Percentiles rank a stretch among this genome's conserved stretches.
phyloP scores from a whole-genome alignment of 208 protist species.

The Herpetomonas tarakana region DNA sequence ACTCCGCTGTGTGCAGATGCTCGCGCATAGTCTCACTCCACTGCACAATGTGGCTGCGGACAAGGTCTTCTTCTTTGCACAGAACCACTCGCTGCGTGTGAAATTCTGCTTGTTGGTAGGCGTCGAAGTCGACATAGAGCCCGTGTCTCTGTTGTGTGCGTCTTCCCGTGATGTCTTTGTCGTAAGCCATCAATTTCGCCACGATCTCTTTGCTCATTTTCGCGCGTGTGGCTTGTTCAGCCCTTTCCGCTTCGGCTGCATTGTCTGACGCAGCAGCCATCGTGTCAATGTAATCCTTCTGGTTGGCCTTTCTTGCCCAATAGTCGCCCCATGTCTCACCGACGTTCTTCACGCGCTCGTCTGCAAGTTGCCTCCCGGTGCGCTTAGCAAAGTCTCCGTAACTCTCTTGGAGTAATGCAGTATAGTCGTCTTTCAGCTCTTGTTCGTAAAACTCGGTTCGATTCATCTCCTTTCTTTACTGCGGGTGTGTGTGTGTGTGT shows the following conservation, averaged over 20 bases:
- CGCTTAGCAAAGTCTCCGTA: conserved; percentile 51
- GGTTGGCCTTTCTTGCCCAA: conserved; percentile 25
- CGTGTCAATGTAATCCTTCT: conserved; percentile 28
- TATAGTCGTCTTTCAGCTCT: conserved; percentile 56
- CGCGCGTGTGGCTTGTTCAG: conserved; percentile 1
- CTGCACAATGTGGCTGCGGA: conserved; percentile 29
- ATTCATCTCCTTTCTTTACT: too few relatives aligned
- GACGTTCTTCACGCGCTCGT: conserved; percentile 60
- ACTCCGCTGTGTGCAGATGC: conserved; percentile 10
- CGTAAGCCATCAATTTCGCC: conserved; percentile 35
- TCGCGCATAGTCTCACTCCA: conserved; percentile 13
- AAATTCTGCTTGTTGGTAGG: conserved; percentile 51
- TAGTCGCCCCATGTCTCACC: conserved; percentile 83
- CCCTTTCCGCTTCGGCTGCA: conserved; percentile 11
- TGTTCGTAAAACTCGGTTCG: conserved; percentile 2
- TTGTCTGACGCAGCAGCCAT: conserved; percentile 14
- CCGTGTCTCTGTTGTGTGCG: conserved; percentile 32
- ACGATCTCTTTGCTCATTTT: conserved; percentile 27
- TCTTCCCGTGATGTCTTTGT: conserved; percentile 10
- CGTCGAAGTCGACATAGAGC: conserved; percentile 64
- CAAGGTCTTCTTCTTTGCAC: conserved; percentile 24
- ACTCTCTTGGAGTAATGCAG: conserved; percentile 58
- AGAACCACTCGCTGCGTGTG: conserved; percentile 27
- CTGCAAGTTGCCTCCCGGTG: conserved; percentile 22
- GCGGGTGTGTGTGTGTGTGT: too few relatives aligned